Evolutionary conservation across 139 green algal species (phyloP).

Genomic region (Chlamydomonas sphaeroides): DNA sequence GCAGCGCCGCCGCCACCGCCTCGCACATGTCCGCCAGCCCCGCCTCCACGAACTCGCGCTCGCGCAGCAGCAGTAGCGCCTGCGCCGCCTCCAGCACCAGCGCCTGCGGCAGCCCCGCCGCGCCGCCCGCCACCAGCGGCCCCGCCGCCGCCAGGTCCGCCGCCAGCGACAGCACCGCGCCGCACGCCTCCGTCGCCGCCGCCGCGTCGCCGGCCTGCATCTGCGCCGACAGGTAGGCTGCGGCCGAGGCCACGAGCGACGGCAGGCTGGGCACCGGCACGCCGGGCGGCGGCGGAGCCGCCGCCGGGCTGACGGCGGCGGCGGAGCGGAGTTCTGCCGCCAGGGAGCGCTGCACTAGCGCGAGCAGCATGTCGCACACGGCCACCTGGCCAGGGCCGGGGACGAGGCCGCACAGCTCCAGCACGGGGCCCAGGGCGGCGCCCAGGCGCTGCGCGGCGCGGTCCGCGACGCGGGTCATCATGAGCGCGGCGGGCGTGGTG

Average conservation of each 20-base stretch:
- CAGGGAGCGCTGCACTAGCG: slow-evolving; percentile 13
- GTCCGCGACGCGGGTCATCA: slow-evolving; percentile 30
- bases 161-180: slow-evolving; percentile 23
- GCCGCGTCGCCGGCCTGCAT: slow-evolving; percentile 1
- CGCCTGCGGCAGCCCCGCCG: slow-evolving; percentile 15
- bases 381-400: slow-evolving; percentile 13
- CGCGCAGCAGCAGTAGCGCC: slow-evolving; percentile 6
- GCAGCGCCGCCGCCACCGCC: slow-evolving; percentile 16
- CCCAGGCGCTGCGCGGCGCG: slow-evolving; percentile 31
- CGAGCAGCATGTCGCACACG: slow-evolving; percentile 29
- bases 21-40: slow-evolving; percentile 40
- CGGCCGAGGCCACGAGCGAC: background rate
- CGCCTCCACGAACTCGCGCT: slow-evolving; percentile 41
- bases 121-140: background rate
- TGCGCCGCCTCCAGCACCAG: slow-evolving; percentile 14
- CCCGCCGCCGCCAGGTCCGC: slow-evolving; percentile 32
- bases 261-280: background rate
- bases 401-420: slow-evolving; percentile 34
- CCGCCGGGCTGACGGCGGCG: background rate
- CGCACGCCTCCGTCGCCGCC: slow-evolving; percentile 21
- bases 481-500: background rate
- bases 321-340: background rate
- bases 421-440: slow-evolving; percentile 41
- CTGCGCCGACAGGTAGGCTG: slow-evolving; percentile 4
- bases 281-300: background rate